Conservation (phyloP, 2,329 filamentous ascomycete genomes). For the Nothopassalora personata region DNA sequence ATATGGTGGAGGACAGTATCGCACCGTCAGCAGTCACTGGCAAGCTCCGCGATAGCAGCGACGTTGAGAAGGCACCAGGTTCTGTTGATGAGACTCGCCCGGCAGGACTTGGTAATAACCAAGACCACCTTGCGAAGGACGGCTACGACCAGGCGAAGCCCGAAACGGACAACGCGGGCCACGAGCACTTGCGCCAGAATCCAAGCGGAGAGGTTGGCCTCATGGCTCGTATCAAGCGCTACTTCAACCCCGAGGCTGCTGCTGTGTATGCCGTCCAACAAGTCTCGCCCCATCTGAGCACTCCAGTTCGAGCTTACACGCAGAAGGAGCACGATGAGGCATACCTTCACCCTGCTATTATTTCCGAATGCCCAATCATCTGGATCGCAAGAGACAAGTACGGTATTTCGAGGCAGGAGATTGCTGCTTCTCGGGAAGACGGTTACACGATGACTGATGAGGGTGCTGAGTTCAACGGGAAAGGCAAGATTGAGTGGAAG, state of each 20-base stretch:
- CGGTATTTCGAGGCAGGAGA: slow-evolving; percentile 39
- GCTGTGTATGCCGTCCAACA: slow-evolving; percentile 28
- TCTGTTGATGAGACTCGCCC: slow-evolving; percentile 1
- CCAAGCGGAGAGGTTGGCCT: slow-evolving; percentile 6
- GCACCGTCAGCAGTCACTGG: background rate
- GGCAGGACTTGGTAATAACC: slow-evolving; percentile 19
- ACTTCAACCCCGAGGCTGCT: slow-evolving; percentile 20
- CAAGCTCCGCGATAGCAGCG: slow-evolving; percentile 21
- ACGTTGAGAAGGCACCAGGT: slow-evolving; percentile 16
- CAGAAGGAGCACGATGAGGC: slow-evolving; percentile 35
- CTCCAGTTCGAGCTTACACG: slow-evolving; percentile 27
- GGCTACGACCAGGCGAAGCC: background rate
- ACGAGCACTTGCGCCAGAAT: slow-evolving; percentile 8
- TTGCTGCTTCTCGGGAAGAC: slow-evolving; percentile 31
- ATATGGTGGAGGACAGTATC: slow-evolving; percentile 24
- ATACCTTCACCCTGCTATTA: slow-evolving; percentile 42
- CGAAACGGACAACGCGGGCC: slow-evolving; percentile 3
- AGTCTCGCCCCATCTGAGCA: slow-evolving; percentile 31
- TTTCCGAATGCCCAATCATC: slow-evolving; percentile 36
- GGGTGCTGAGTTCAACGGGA: slow-evolving; percentile 41
- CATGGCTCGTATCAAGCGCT: slow-evolving; percentile 19
- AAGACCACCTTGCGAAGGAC: slow-evolving; percentile 11
- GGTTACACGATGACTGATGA: slow-evolving; percentile 37
- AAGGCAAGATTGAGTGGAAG: slow-evolving; percentile 42
- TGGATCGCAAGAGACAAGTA: slow-evolving; percentile 43